Percentiles rank a stretch among this genome's conserved stretches.
Conservation (phyloP, 495 filamentous ascomycete species). For the Xylaria nigripes region DNA sequence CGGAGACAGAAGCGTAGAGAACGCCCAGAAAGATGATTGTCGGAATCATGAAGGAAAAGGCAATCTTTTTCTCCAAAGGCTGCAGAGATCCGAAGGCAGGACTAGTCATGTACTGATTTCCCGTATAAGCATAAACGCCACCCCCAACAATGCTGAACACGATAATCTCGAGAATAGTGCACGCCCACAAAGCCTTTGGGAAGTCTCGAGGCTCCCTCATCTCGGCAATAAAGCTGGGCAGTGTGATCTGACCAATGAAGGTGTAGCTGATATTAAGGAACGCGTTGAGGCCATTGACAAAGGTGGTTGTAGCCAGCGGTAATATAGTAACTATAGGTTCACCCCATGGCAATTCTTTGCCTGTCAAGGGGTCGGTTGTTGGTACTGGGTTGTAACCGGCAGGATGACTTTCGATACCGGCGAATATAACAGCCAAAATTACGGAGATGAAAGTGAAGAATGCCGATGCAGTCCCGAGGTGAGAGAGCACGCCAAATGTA, state of each 20-base stretch:
- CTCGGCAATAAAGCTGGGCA: slow-evolving; percentile 86
- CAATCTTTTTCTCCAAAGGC: slow-evolving; percentile 65
- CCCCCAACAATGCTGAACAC: slow-evolving; percentile 69
- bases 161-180: slow-evolving; percentile 77
- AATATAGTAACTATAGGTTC: slow-evolving; percentile 55
- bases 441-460: slow-evolving; percentile 84
- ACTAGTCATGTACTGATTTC: slow-evolving; percentile 71
- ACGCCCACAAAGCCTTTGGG: slow-evolving; percentile 79
- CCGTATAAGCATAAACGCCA: slow-evolving; percentile 72
- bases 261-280: slow-evolving; percentile 88
- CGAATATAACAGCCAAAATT: slow-evolving; percentile 68
- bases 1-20: slow-evolving; percentile 78
- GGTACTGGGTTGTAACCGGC: slow-evolving; percentile 46
- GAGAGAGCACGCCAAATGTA: slow-evolving; percentile 70
- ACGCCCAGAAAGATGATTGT: slow-evolving; percentile 85
- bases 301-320: slow-evolving; percentile 63
- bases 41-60: slow-evolving; percentile 89
- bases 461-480: slow-evolving; percentile 65
- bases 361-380: slow-evolving; percentile 27
- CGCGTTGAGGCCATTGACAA: slow-evolving; percentile 68
- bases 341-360: slow-evolving; percentile 36
- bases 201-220: slow-evolving; percentile 83
- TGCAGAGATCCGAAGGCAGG: slow-evolving; percentile 78
- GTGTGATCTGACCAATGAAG: slow-evolving; percentile 86
- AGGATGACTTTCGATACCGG: slow-evolving; percentile 62